phyloP scores from a whole-genome alignment of 2,329 filamentous ascomycete genomes.

The Rhynchosporium agropyri region DNA sequence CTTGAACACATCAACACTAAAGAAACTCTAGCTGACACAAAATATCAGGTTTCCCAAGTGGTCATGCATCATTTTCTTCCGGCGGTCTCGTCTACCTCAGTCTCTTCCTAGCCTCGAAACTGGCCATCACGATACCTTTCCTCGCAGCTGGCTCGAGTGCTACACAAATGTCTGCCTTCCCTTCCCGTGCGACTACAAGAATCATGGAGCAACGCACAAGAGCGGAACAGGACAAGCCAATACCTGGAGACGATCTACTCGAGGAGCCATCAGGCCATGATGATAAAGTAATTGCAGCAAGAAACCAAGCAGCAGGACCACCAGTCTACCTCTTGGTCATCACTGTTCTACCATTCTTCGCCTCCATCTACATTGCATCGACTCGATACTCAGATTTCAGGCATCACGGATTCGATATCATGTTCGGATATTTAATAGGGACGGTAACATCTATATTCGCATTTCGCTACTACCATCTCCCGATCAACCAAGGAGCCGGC shows the following conservation, averaged over 20 bases:
- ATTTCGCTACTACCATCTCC: slow-evolving; percentile 85
- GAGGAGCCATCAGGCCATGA: slow-evolving; percentile 34
- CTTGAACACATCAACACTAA: not conserved
- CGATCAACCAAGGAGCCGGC: slow-evolving; percentile 75
- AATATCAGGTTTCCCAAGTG: slow-evolving; percentile 69
- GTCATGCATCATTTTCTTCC: slow-evolving; percentile 75
- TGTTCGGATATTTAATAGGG: slow-evolving; percentile 83
- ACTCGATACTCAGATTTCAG: slow-evolving; percentile 87
- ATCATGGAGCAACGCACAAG: slow-evolving; percentile 41
- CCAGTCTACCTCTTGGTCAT: slow-evolving; percentile 77
- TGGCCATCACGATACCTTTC: slow-evolving; percentile 73
- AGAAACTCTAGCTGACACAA: not conserved
- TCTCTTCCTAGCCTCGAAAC: slow-evolving; percentile 84
- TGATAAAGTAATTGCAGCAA: slow-evolving; percentile 52
- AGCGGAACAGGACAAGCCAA: slow-evolving; percentile 2
- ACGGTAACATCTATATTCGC: slow-evolving; percentile 69
- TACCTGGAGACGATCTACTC: slow-evolving; percentile 10
- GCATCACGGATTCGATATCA: slow-evolving; percentile 90
- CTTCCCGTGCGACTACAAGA: slow-evolving; percentile 59
- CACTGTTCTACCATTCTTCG: slow-evolving; percentile 69
- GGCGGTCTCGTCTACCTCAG: slow-evolving; percentile 83
- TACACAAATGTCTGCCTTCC: slow-evolving; percentile 67
- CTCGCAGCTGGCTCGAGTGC: slow-evolving; percentile 56
- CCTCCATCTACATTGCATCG: slow-evolving; percentile 78
- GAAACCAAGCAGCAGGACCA: slow-evolving; percentile 77